Percentiles rank a stretch among this genome's conserved stretches.
Conservation (phyloP, 208 protist species). For the Leishmania major region DNA sequence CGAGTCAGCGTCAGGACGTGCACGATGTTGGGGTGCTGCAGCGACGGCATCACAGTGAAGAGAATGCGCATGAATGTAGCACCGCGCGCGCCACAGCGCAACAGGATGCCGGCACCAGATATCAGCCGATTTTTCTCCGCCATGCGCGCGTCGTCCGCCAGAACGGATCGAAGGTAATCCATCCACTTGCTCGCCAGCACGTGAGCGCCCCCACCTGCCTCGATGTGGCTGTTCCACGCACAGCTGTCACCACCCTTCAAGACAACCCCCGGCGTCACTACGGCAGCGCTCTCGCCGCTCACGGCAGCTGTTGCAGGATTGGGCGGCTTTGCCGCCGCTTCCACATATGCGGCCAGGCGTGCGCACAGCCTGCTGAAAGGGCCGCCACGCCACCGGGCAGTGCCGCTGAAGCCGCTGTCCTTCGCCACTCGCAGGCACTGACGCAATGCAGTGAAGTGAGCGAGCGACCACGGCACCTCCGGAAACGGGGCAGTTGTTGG, state of each 20-base stretch:
- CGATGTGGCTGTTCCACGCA: neutral
- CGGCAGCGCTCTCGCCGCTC: neutral
- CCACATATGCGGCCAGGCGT: conserved; percentile 6
- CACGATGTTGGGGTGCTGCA: conserved; percentile 21
- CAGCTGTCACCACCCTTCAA: neutral
- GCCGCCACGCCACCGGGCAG: conserved; percentile 41
- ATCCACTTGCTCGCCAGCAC: conserved; percentile 26
- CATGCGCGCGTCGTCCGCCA: conserved; percentile 11
- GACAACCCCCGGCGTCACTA: neutral
- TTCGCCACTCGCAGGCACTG: conserved; percentile 29
- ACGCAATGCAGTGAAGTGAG: conserved; percentile 1
- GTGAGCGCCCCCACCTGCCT: conserved; percentile 6
- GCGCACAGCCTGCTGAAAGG: conserved; percentile 20
- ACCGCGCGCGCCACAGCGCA: conserved; percentile 48
- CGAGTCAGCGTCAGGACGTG: conserved; percentile 43
- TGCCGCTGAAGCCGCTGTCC: conserved; percentile 36
- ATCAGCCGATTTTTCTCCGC: conserved; percentile 30
- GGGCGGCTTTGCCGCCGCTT: neutral
- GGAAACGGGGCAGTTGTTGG: conserved; percentile 1
- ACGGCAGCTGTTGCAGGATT: neutral
- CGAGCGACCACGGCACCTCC: conserved; percentile 13
- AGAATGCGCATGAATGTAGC: conserved; percentile 38
- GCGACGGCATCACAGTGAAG: conserved; percentile 32
- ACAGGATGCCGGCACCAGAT: conserved; percentile 43
- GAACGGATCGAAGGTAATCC: conserved; percentile 1